phyloP scores from a whole-genome alignment of 106 monocot species.

The Allium sativum region DNA sequence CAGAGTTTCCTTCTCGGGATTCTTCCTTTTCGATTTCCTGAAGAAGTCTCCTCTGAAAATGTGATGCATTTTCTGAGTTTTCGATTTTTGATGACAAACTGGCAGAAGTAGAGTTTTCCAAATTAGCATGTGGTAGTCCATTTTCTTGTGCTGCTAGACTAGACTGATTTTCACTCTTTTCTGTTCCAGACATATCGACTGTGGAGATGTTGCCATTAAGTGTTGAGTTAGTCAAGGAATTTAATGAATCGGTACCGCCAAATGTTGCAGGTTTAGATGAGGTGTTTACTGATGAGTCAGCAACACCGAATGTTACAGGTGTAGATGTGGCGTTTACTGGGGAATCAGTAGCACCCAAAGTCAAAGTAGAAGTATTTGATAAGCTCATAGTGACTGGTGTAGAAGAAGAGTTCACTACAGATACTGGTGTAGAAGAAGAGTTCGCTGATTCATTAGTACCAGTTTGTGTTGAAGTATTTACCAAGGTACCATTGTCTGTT shows the following conservation, averaged over 20 bases:
- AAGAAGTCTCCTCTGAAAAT: constrained; percentile 75
- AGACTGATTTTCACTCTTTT: constrained; percentile 14
- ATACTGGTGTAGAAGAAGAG: background rate
- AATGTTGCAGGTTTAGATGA: constrained; percentile 10
- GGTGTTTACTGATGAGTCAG: constrained; percentile 9
- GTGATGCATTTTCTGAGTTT: constrained; percentile 27
- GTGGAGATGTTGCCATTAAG: background rate
- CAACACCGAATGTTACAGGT: constrained; percentile 1
- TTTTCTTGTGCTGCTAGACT: constrained; percentile 15
- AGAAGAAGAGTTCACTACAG: constrained; percentile 17
- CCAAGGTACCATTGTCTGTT: too few species aligned
- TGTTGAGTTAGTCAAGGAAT: background rate
- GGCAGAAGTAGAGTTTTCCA: constrained; percentile 12
- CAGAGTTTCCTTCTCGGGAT: constrained; percentile 19
- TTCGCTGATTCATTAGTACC: background rate
- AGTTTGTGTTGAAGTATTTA: too few species aligned
- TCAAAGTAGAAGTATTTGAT: constrained; percentile 11
- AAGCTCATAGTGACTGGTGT: constrained; percentile 3
- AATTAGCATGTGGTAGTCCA: constrained; percentile 9
- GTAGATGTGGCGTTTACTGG: constrained; percentile 19
- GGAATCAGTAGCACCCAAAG: constrained; percentile 1
- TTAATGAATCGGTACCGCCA: background rate
- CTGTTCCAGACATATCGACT: constrained; percentile 31
- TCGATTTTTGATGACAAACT: constrained; percentile 17
- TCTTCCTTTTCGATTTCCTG: constrained; percentile 26